Percentiles rank a stretch among this genome's conserved stretches.
Conservation (phyloP, 1,139 yeast genomes). For the Blastobotrys buckinghamii region DNA sequence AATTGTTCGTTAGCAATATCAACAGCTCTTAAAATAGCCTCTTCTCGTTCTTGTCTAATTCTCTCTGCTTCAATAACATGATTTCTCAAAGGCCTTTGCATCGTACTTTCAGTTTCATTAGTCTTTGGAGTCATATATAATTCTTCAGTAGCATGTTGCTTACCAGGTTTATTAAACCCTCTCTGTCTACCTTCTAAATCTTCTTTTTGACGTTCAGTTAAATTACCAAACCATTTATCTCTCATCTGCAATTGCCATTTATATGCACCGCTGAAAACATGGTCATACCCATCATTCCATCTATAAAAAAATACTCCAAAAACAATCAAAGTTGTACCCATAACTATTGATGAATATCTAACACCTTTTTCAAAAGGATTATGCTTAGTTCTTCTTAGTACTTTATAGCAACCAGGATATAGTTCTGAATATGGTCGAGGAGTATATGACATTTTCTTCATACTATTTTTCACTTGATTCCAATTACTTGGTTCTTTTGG, state of each 20-base stretch:
- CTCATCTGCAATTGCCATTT: conserved; percentile 53
- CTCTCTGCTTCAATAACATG: conserved; percentile 75
- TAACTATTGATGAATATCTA: conserved; percentile 21
- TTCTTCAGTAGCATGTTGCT: conserved; percentile 12
- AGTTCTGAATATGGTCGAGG: conserved; percentile 71
- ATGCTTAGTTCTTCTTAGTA: conserved; percentile 54
- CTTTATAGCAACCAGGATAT: conserved; percentile 77
- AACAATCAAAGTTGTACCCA: conserved; percentile 21
- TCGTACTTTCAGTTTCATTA: conserved; percentile 33
- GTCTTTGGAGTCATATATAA: conserved; percentile 15
- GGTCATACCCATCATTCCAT: conserved; percentile 83
- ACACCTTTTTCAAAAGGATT: conserved; percentile 48
- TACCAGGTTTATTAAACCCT: conserved; percentile 24
- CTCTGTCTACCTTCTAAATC: conserved; percentile 47
- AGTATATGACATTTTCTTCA: conserved; percentile 67
- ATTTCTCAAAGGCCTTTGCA: conserved; percentile 65
- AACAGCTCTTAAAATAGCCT: conserved; percentile 52
- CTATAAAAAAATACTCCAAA: conserved; percentile 64
- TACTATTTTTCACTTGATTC: conserved; percentile 62
- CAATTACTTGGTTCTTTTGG: conserved; percentile 68
- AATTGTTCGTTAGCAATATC: conserved; percentile 37
- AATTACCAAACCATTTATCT: conserved; percentile 45
- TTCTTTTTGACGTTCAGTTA: conserved; percentile 54
- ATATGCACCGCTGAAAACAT: conserved; percentile 64
- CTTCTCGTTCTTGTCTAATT: conserved; percentile 64